phyloP scores from a whole-genome alignment of 257 asterid species.

The Lycium ferocissimum region DNA sequence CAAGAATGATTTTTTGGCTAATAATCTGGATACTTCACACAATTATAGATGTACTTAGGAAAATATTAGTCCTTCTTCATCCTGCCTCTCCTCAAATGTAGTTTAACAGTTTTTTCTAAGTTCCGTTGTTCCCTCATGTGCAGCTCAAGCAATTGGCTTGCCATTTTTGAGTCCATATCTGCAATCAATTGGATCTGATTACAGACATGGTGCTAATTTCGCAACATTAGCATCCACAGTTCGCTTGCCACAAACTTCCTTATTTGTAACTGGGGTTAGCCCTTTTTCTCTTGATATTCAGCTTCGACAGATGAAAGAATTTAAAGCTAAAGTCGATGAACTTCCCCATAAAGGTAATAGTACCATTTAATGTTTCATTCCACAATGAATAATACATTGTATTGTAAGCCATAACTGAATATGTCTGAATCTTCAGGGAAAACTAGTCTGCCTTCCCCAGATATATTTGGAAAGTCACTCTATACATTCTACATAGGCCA shows the following conservation, averaged over 20 bases:
- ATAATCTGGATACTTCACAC: background rate
- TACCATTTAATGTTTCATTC: background rate
- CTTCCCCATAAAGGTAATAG: conserved; percentile 43
- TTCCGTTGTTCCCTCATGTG: conserved; percentile 23
- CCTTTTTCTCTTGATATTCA: conserved; percentile 75
- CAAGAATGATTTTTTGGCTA: background rate
- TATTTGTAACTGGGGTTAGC: conserved; percentile 63
- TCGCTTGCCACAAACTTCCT: conserved; percentile 60
- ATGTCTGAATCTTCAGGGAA: conserved; percentile 36
- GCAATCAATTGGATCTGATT: conserved; percentile 71
- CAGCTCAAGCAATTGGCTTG: conserved; percentile 72
- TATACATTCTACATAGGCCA: conserved; percentile 76
- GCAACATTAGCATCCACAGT: conserved; percentile 75
- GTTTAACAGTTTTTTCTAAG: background rate
- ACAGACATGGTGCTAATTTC: conserved; percentile 65
- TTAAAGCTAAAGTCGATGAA: conserved; percentile 59
- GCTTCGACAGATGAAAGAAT: conserved; percentile 63
- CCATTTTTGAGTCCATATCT: conserved; percentile 76
- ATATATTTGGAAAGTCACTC: conserved; percentile 64
- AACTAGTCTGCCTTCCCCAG: conserved; percentile 57
- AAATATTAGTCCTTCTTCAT: conserved; percentile 1
- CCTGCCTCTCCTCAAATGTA: background rate
- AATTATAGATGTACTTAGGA: background rate
- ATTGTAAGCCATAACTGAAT: background rate
- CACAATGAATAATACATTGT: background rate